phyloP scores from a whole-genome alignment of 331 rosid species.

The Stylosanthes scabra region DNA sequence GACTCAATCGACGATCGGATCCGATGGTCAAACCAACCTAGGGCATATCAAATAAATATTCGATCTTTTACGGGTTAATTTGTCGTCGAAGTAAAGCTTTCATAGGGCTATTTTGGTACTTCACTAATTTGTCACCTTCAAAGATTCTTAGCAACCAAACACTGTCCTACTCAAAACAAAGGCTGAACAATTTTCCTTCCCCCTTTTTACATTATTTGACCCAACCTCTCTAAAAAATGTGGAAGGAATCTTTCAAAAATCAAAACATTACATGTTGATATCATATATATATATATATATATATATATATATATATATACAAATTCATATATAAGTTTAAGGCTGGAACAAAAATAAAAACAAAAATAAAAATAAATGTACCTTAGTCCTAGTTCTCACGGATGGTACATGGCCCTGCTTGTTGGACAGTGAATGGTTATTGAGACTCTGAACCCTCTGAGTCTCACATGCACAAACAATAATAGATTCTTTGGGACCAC shows the following conservation, averaged over 20 bases:
- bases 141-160: constrained; percentile 9
- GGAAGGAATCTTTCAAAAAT: constrained; percentile 31
- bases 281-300: no score
- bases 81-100: no score
- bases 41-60: no score
- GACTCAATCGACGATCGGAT: no score
- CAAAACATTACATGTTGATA: constrained; percentile 9
- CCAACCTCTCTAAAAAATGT: neutral
- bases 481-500: constrained; percentile 59
- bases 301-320: no score
- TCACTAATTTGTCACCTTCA: no score
- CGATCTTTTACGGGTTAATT: no score
- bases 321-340: neutral
- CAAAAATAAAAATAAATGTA: constrained; percentile 23
- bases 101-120: no score
- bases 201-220: constrained; percentile 18
- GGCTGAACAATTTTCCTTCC: constrained; percentile 4
- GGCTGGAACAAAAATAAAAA: constrained; percentile 15
- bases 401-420: constrained; percentile 53
- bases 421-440: constrained; percentile 42
- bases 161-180: constrained; percentile 24
- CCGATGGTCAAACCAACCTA: no score
- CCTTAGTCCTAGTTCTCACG: constrained; percentile 83
- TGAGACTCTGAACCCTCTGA: constrained; percentile 43
- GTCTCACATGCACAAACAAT: constrained; percentile 46